phyloP scores from a whole-genome alignment of 345 rosid species.

The Boechera stricta region DNA sequence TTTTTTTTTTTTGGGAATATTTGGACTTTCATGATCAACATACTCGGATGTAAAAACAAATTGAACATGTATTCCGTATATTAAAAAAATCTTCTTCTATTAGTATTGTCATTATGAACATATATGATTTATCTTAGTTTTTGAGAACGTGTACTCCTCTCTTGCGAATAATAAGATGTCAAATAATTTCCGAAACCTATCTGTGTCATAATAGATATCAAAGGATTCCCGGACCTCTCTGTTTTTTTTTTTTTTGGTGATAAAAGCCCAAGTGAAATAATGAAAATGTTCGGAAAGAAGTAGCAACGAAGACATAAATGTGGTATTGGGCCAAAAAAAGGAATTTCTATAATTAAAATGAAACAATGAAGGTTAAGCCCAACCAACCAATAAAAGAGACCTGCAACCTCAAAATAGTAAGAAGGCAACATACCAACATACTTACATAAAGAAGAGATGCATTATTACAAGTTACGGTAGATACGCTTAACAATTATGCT shows the following conservation, averaged over 20 bases:
- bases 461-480: not conserved
- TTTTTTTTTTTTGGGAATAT: no score
- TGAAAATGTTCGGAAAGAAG: not conserved
- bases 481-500: not conserved
- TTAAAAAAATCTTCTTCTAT: no score
- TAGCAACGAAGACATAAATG: not conserved
- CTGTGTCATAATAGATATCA: not conserved
- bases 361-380: not conserved
- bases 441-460: not conserved
- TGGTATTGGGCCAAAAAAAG: not conserved
- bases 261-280: not conserved
- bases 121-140: not conserved
- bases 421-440: not conserved
- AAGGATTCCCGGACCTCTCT: not conserved
- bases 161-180: not conserved
- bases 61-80: not conserved
- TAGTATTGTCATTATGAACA: not conserved
- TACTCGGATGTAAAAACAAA: no score
- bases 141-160: not conserved
- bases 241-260: not conserved
- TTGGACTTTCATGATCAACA: no score
- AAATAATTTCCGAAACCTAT: not conserved
- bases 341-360: not conserved
- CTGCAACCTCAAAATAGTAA: not conserved
- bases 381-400: conserved; percentile 8